A percentile compares a stretch with the other conserved stretches of the same genome.
Evolutionary conservation across 805 yeast genomes (phyloP).

Genomic region (Lipomyces yamanashiensis): DNA sequence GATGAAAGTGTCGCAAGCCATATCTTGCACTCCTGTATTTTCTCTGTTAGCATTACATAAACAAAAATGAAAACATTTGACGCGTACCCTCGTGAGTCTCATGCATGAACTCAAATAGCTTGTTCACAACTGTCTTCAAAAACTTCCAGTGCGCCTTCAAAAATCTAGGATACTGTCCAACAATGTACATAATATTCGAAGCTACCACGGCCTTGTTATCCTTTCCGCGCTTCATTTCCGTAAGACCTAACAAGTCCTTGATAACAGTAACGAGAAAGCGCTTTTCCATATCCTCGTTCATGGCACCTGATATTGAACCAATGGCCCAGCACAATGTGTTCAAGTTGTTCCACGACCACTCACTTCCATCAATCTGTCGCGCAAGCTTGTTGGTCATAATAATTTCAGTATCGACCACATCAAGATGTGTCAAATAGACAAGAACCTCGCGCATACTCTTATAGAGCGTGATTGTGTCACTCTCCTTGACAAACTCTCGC

Average conservation of each 20-base stretch:
- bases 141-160: conserved; percentile 98
- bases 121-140: conserved; percentile 91
- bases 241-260: conserved; percentile 85
- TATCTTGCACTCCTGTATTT: conserved; percentile 86
- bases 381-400: conserved; percentile 92
- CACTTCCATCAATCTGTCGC: conserved; percentile 91
- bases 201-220: conserved; percentile 99
- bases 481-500: conserved; percentile 93
- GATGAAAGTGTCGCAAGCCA: conserved; percentile 99
- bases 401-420: conserved; percentile 89
- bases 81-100: conserved; percentile 85
- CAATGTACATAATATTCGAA: conserved; percentile 99
- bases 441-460: conserved; percentile 94
- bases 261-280: conserved; percentile 90
- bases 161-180: conserved; percentile 98
- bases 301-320: conserved; percentile 97
- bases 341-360: conserved; percentile 99
- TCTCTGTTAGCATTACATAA: not conserved
- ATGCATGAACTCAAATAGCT: conserved; percentile 97
- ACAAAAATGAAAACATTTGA: not conserved
- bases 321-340: conserved; percentile 99
- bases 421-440: conserved; percentile 93
- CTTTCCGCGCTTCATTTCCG: conserved; percentile 96
- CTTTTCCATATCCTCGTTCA: conserved; percentile 98
- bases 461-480: conserved; percentile 94